Evolutionary conservation across 345 rosid genomes (phyloP).

Genomic region (Streptanthus diversifolius): DNA sequence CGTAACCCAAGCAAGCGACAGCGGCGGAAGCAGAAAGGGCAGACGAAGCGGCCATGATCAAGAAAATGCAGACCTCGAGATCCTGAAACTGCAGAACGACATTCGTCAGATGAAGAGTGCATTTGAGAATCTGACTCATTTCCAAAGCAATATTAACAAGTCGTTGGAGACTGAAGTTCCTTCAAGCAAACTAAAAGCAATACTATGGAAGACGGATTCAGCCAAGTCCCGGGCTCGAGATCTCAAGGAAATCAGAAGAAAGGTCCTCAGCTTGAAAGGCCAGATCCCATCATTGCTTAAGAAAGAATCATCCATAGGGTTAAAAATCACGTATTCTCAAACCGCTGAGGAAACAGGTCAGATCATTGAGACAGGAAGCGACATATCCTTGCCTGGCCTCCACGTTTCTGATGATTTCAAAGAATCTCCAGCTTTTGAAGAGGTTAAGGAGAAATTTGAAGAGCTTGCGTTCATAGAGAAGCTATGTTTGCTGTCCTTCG

Average conservation of each 20-base stretch:
- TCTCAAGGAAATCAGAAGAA: conserved; percentile 28
- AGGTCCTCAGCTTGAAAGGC: conserved; percentile 24
- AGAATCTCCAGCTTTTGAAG: conserved; percentile 3
- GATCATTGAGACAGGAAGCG: neutral
- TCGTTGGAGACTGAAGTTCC: neutral
- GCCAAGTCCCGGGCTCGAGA: neutral
- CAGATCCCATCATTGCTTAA: conserved; percentile 28
- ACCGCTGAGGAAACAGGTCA: neutral
- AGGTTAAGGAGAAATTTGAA: conserved; percentile 23
- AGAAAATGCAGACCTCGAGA: neutral
- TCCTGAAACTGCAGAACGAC: conserved; percentile 6
- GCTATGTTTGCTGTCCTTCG: conserved; percentile 42
- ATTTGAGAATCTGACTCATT: neutral
- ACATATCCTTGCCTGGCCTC: conserved; percentile 28
- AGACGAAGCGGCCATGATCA: neutral
- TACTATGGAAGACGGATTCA: neutral
- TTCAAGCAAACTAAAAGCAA: neutral
- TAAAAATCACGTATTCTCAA: neutral
- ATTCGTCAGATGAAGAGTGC: conserved; percentile 22
- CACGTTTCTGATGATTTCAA: neutral
- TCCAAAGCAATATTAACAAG: neutral
- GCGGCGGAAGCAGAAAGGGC: neutral
- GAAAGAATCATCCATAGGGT: conserved; percentile 20
- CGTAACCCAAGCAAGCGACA: conserved; percentile 5
- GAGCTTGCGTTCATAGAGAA: neutral